A percentile compares a stretch with the other conserved stretches of the same genome.
Conservation (phyloP, 2,329 filamentous ascomycete genomes). For the Pleurostoma richardsiae region DNA sequence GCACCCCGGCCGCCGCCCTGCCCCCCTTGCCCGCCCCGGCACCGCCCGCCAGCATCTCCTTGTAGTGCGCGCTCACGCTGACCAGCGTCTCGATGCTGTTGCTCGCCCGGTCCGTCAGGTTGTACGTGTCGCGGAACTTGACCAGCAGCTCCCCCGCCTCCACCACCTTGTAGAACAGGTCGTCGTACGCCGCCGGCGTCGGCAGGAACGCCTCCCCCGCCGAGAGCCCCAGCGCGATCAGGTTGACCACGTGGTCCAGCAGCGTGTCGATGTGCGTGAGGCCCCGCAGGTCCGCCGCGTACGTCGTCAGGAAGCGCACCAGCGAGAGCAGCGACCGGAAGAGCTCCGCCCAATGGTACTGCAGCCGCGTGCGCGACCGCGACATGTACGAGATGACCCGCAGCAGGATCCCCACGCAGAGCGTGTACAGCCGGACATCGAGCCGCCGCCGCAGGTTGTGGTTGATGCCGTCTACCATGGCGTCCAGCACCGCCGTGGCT, state of each 20-base stretch:
- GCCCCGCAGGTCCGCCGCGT: constrained; percentile 69
- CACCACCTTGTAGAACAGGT: constrained; percentile 97
- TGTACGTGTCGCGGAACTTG: constrained; percentile 78
- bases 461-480: constrained; percentile 85
- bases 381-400: constrained; percentile 81
- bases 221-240: constrained; percentile 79
- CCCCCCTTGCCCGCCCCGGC: constrained; percentile 32
- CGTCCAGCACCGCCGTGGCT: constrained; percentile 73
- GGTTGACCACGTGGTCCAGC: constrained; percentile 72
- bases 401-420: constrained; percentile 76
- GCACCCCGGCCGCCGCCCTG: constrained; percentile 47
- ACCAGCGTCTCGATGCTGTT: constrained; percentile 82
- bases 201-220: constrained; percentile 88
- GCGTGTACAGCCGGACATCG: constrained; percentile 78
- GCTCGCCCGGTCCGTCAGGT: constrained; percentile 48
- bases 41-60: constrained; percentile 66
- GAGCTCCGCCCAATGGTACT: constrained; percentile 93
- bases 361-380: constrained; percentile 72
- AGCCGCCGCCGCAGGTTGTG: constrained; percentile 86
- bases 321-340: constrained; percentile 87
- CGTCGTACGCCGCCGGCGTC: constrained; percentile 82
- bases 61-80: constrained; percentile 80
- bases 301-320: constrained; percentile 85
- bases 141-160: constrained; percentile 79
- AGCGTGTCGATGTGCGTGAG: constrained; percentile 67